A percentile compares a stretch with the other conserved stretches of the same genome.
Evolutionary conservation across 306 rosid species (phyloP).

Genomic region (Cucurbita moschata): DNA sequence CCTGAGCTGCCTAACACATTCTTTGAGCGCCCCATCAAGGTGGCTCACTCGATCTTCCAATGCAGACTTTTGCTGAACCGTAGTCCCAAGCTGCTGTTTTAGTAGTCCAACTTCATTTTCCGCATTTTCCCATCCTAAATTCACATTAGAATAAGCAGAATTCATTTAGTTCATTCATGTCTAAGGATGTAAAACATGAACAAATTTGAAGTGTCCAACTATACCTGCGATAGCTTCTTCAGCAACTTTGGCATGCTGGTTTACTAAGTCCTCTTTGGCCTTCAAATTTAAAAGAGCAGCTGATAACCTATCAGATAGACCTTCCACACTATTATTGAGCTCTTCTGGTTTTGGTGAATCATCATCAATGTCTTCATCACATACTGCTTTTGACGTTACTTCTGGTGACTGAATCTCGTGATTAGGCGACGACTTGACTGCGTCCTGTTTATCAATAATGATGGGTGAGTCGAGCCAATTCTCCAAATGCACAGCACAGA

Average conservation of each 20-base stretch:
- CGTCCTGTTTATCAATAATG: constrained; percentile 35
- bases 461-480: neutral
- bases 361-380: constrained; percentile 16
- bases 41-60: constrained; percentile 66
- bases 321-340: constrained; percentile 27
- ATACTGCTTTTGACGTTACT: constrained; percentile 35
- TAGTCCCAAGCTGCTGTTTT: constrained; percentile 60
- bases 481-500: neutral
- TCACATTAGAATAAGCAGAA: neutral
- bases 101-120: constrained; percentile 62
- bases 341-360: constrained; percentile 17
- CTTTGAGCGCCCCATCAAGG: constrained; percentile 93
- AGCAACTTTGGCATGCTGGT: constrained; percentile 93
- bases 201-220: neutral
- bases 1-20: constrained; percentile 90
- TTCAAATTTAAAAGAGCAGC: constrained; percentile 71
- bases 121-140: constrained; percentile 92
- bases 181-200: neutral
- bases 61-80: constrained; percentile 38
- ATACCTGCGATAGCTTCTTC: constrained; percentile 99
- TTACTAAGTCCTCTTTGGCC: constrained; percentile 87
- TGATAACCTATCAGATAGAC: constrained; percentile 55
- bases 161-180: neutral
- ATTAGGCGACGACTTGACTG: constrained; percentile 44
- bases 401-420: constrained; percentile 48